These are phyloP conservation scores for Sphaerulina populicola DNA, from an alignment of 2,329 filamentous ascomycete species.

Conservation along the genomic window DNA sequence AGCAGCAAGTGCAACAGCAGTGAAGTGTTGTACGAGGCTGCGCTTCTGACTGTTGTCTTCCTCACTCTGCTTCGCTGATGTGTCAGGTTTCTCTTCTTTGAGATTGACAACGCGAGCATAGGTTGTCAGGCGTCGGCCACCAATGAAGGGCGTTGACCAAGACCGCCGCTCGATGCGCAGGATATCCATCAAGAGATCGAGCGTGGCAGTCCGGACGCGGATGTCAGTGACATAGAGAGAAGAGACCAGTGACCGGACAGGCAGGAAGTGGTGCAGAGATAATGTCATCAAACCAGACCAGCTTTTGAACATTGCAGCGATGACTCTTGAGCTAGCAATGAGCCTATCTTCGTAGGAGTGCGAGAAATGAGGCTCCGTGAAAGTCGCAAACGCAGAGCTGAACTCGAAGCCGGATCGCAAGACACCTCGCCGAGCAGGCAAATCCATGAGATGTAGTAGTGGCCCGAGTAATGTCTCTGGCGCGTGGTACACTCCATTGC, in stretches of 20 bases:
- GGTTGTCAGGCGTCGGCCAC: conserved; percentile 83
- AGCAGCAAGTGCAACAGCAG: conserved; percentile 74
- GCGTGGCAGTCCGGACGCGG: conserved; percentile 61
- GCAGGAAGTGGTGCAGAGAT: conserved; percentile 77
- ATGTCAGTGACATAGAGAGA: conserved; percentile 53
- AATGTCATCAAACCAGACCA: conserved; percentile 89
- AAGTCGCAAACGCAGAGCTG: conserved; percentile 76
- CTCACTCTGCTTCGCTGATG: conserved; percentile 44
- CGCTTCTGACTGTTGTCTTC: conserved; percentile 56
- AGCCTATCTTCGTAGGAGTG: conserved; percentile 55
- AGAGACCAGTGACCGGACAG: conserved; percentile 70
- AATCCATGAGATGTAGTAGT: conserved; percentile 84
- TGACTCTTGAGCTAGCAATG: conserved; percentile 85
- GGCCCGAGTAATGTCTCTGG: conserved; percentile 79
- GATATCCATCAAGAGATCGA: conserved; percentile 77
- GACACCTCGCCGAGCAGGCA: conserved; percentile 69
- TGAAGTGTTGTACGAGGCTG: conserved; percentile 90
- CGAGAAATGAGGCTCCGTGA: conserved; percentile 66
- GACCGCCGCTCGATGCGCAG: conserved; percentile 85
- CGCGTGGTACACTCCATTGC: conserved; percentile 84
- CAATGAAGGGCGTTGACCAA: conserved; percentile 93
- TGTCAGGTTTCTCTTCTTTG: conserved; percentile 50
- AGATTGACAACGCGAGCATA: conserved; percentile 90
- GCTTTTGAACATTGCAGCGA: conserved; percentile 79
- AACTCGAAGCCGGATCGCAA: conserved; percentile 83